Evolutionary conservation across 805 yeast genomes (phyloP), one percentile per base, ranked within the genome.

Genomic region (Candida anglica): DNA sequence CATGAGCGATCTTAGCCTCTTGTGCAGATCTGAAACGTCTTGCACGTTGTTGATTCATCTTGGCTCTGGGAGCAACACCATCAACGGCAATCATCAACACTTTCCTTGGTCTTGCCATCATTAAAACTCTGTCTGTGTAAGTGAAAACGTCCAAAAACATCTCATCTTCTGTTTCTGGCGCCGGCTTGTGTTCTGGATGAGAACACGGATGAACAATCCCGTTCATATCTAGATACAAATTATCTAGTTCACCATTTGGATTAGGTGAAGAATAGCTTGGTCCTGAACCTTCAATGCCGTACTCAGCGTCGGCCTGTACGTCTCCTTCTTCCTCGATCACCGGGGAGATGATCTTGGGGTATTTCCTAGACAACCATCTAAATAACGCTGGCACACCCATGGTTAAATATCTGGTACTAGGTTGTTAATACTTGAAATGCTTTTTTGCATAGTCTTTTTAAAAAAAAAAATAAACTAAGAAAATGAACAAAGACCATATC

Each of bases 191-290:
- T 52, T 91, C 98, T 1, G 99, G 99, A 58, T 93, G 99, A 2
- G 97, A 83, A 69, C 98, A 93, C 1, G 98, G 98, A 66, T 93
- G 99, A 4, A 93, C 98, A 52, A 93, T 93, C 67, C 98, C 98
- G 56, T 93, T 93, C 98, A 93, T 93, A 63, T 93, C 99, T 42
- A 93, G 68, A 54, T 93, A 93, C 32, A 93, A 60, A 54, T 93
- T 93, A 56, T 93, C 98, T 30, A 88, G 64, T 62, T 93, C 99
- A 18, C 98, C 98, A 60, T 93, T 93, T 3, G 95, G 95, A 56
- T 93, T 93, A 9, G 93, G 81, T 33, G 77, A 75, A 15, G 77
- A 53, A 55, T 85, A 88, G 43, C 71, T 73, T 3, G 83, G 71
- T 0, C 88, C 94, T 2, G 59, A 60, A 31, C 75, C 71, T 19